Percentiles rank a stretch among this genome's conserved stretches.
Evolutionary conservation across 805 yeast genomes (phyloP).

Genomic region (Yamadazyma nakazawae): DNA sequence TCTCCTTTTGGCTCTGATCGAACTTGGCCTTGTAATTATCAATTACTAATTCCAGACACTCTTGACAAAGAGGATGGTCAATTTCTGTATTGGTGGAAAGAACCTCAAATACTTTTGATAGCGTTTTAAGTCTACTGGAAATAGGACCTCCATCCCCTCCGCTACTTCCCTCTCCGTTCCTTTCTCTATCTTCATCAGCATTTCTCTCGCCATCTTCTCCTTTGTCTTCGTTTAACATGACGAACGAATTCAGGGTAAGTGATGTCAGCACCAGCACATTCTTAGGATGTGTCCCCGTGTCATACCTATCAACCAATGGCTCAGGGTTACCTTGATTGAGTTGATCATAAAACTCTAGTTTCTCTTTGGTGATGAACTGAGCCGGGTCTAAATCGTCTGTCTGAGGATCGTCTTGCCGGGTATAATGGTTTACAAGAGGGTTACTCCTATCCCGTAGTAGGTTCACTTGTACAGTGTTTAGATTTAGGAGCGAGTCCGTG

Average conservation of each 20-base stretch:
- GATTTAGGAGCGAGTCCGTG: conserved; percentile 51
- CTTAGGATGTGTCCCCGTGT: conserved; percentile 6
- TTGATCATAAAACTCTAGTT: conserved; percentile 34
- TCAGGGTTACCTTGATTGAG: conserved; percentile 13
- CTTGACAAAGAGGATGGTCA: conserved; percentile 82
- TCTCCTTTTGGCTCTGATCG: conserved; percentile 70
- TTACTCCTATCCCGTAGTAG: conserved; percentile 42
- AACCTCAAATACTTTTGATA: conserved; percentile 67
- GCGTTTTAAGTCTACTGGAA: conserved; percentile 48
- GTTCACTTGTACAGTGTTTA: conserved; percentile 54
- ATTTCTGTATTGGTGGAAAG: conserved; percentile 68
- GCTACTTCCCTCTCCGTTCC: conserved; percentile 5
- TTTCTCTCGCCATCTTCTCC: conserved; percentile 1
- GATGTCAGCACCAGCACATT: conserved; percentile 15
- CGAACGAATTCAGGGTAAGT: conserved; percentile 18
- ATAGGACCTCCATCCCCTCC: conserved; percentile 19
- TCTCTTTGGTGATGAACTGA: conserved; percentile 36
- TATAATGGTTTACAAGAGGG: conserved; percentile 2
- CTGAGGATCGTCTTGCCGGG: not conserved
- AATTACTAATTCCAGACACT: conserved; percentile 69
- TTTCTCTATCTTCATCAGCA: conserved; percentile 1
- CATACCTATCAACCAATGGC: not conserved
- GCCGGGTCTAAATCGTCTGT: conserved; percentile 24
- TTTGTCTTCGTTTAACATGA: conserved; percentile 17
- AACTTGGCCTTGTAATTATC: conserved; percentile 65